Evolutionary conservation across 768 basidiomycete genomes (phyloP).

Genomic region (Tremella mesenterica): DNA sequence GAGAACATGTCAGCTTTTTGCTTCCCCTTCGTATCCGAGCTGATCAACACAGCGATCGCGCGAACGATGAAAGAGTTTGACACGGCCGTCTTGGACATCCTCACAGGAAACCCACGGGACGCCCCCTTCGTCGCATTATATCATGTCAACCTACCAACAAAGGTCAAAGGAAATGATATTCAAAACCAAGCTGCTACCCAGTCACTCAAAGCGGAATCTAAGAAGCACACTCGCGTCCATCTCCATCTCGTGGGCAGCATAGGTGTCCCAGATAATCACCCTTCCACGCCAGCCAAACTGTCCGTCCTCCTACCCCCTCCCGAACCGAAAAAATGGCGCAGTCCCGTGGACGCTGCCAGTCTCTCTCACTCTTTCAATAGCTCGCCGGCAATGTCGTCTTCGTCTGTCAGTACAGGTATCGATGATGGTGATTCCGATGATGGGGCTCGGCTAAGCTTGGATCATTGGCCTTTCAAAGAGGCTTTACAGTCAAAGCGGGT

Average conservation of each 20-base stretch:
- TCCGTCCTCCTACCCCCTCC: slow-evolving; percentile 2
- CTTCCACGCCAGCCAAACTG: slow-evolving; percentile 13
- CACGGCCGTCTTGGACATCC: slow-evolving; percentile 31
- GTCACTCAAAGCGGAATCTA: not conserved
- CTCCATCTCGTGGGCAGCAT: slow-evolving; percentile 30
- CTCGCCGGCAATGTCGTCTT: slow-evolving; percentile 32
- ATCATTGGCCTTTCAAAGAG: slow-evolving; percentile 35
- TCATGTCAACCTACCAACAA: slow-evolving; percentile 21
- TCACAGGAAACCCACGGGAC: slow-evolving; percentile 29
- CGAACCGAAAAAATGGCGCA: too few relatives aligned
- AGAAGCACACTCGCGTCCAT: slow-evolving; percentile 5
- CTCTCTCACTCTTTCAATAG: slow-evolving; percentile 7
- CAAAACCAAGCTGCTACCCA: not conserved
- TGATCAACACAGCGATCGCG: slow-evolving; percentile 23
- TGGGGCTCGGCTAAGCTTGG: slow-evolving; percentile 7
- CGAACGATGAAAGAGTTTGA: slow-evolving; percentile 35
- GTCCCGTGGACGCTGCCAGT: not conserved
- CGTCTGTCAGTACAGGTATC: not conserved
- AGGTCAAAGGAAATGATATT: slow-evolving; percentile 3
- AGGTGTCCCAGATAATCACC: slow-evolving; percentile 33
- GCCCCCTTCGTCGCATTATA: slow-evolving; percentile 38
- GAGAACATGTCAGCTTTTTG: slow-evolving; percentile 21
- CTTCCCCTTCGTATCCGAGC: not conserved
- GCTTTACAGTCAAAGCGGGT: slow-evolving; percentile 24
- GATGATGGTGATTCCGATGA: slow-evolving; percentile 1